These are phyloP conservation scores for Striga asiatica DNA, from an alignment of 257 asterid species.

Conservation along the genomic window DNA sequence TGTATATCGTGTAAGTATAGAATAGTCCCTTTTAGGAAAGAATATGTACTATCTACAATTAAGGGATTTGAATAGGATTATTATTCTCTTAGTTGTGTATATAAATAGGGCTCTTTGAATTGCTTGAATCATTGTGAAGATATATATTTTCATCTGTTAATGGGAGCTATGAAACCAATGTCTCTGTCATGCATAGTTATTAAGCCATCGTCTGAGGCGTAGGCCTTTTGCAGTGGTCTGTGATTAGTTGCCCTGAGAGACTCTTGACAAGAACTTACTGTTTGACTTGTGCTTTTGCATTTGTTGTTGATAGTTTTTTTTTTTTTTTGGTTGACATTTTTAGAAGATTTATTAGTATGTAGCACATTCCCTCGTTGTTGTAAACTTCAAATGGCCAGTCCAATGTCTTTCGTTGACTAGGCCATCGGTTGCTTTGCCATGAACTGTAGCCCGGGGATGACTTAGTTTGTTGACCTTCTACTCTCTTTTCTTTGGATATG, in stretches of 20 bases:
- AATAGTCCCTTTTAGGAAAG: too few species aligned
- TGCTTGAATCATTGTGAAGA: too few species aligned
- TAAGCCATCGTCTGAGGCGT: neutral
- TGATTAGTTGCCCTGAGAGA: too few species aligned
- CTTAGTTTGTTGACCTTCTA: too few species aligned
- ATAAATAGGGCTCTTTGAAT: too few species aligned
- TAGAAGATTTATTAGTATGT: neutral
- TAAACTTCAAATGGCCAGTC: neutral
- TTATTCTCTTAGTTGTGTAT: too few species aligned
- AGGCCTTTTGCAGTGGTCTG: neutral
- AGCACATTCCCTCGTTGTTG: neutral
- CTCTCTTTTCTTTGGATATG: too few species aligned
- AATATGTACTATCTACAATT: too few species aligned
- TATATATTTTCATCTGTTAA: too few species aligned
- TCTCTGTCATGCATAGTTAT: neutral
- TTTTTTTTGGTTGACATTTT: neutral
- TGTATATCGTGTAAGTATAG: too few species aligned
- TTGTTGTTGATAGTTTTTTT: neutral
- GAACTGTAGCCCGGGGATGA: neutral
- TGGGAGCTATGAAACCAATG: neutral
- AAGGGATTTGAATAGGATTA: too few species aligned
- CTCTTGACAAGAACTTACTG: neutral
- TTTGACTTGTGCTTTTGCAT: neutral
- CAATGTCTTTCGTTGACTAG: neutral
- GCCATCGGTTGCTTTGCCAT: neutral